Evolutionary conservation across 108 stramenopile genomes (phyloP), one percentile per base, ranked within the genome.

Genomic region (Skeletonema costatum): DNA sequence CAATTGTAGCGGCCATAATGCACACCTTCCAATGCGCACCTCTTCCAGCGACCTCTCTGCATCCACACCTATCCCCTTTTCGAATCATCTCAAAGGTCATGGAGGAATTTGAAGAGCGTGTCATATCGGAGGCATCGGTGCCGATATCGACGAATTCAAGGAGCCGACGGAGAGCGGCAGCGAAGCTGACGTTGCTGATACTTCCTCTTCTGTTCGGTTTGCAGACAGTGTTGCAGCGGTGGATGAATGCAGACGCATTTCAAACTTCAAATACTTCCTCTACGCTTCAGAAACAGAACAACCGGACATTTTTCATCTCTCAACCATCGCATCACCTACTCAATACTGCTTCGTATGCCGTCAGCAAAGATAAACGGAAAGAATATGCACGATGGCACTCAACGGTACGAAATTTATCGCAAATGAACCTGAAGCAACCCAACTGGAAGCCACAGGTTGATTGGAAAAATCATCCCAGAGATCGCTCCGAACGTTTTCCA

Each of bases 361-460:
- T 82, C 25, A 71, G 67, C 41, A 30, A 76, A 32, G 41, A 60
- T 2, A 14, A 69, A n/a, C 60, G 66, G 50, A 42, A 68, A 29
- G 75, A 82, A 68, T 82, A 82, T 59, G 44, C 51, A 29, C 36
- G 38, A 68, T 82, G 81, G 81, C 75, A 82, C 62, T 46, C 30
- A 33, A 48, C 21, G 8, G 81, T 72, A 17, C 59, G 70, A 46
- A 72, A 76, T 31, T 59, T 82, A 17, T 82, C 81, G 11, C 46
- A 73, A 35, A 76, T 82, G 60, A 32, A 73, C 51, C 60, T 67
- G 13, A 35, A 60, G 31, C 66, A 74, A 32, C 9, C 63, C 1
- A 48, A 75, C 48, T 82, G 81, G 81, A 39, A 35, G 29, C 81
- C 81, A 21, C 32, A 1, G 14, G 46, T 78, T 13, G 56, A 79